Evolutionary conservation across 2,329 filamentous ascomycete species (phyloP).

Genomic region (Aspergillus nomiae): DNA sequence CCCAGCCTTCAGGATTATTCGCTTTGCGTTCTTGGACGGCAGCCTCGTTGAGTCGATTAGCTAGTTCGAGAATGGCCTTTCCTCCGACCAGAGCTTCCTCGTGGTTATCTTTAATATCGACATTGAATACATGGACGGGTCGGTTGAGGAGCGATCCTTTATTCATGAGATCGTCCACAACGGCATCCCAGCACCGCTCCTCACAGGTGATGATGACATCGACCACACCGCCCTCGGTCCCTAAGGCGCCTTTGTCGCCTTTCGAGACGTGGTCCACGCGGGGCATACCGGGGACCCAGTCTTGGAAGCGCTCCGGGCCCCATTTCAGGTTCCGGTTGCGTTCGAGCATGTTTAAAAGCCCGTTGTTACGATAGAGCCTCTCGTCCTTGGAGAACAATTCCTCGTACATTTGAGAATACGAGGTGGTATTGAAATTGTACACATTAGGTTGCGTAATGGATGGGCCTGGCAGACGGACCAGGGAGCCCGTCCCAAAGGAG

Average conservation of each 20-base stretch:
- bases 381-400: slow-evolving; percentile 85
- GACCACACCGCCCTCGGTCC: slow-evolving; percentile 85
- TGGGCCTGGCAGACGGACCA: slow-evolving; percentile 89
- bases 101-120: slow-evolving; percentile 98
- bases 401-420: slow-evolving; percentile 91
- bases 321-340: slow-evolving; percentile 91
- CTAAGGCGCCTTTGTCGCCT: slow-evolving; percentile 73
- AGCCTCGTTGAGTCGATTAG: slow-evolving; percentile 77
- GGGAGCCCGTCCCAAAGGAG: slow-evolving; percentile 93
- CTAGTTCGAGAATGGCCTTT: slow-evolving; percentile 87
- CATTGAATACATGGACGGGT: slow-evolving; percentile 96
- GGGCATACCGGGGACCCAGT: slow-evolving; percentile 88
- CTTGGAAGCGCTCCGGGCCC: slow-evolving; percentile 96
- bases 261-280: slow-evolving; percentile 70
- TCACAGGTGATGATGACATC: slow-evolving; percentile 97
- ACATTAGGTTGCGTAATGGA: slow-evolving; percentile 93
- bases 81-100: slow-evolving; percentile 93
- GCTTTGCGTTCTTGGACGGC: slow-evolving; percentile 74
- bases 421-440: slow-evolving; percentile 96
- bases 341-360: slow-evolving; percentile 92
- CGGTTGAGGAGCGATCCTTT: slow-evolving; percentile 84
- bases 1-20: slow-evolving; percentile 67
- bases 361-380: slow-evolving; percentile 85
- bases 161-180: slow-evolving; percentile 87
- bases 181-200: slow-evolving; percentile 96